Conservation (phyloP, 129 eudicot species). For the Chrysanthemum lavandulifolium region DNA sequence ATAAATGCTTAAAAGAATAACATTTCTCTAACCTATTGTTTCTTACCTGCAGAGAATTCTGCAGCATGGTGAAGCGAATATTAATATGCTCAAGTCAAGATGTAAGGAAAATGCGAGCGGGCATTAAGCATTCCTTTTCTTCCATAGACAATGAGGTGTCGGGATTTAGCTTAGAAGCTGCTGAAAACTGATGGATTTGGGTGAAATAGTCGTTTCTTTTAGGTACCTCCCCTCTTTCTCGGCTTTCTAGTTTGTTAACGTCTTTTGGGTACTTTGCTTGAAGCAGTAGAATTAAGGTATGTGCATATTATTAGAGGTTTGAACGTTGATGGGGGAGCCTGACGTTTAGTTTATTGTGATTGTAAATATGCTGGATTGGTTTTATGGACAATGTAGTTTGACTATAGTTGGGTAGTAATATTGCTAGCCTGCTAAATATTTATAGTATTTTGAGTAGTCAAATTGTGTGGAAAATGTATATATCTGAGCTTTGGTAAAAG, state of each 20-base stretch:
- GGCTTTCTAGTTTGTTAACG: slow-evolving; percentile 14
- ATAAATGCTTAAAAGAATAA: not conserved
- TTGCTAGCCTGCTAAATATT: slow-evolving; percentile 5
- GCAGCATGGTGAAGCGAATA: slow-evolving; percentile 70
- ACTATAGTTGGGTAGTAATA: slow-evolving; percentile 7
- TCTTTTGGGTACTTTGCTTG: slow-evolving; percentile 7
- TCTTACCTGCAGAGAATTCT: slow-evolving; percentile 58
- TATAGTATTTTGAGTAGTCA: not conserved
- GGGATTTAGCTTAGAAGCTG: slow-evolving; percentile 46
- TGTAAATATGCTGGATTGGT: slow-evolving; percentile 34
- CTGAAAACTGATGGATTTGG: slow-evolving; percentile 21
- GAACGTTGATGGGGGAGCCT: slow-evolving; percentile 21
- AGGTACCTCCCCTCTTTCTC: slow-evolving; percentile 19
- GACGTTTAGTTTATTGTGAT: slow-evolving; percentile 27
- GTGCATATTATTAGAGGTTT: slow-evolving; percentile 40
- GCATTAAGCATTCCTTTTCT: slow-evolving; percentile 46
- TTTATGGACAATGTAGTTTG: slow-evolving; percentile 22
- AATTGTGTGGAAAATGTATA: not conserved
- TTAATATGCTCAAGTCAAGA: slow-evolving; percentile 75
- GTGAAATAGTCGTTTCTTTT: not conserved
- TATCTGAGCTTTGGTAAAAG: not conserved
- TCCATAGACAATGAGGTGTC: slow-evolving; percentile 46
- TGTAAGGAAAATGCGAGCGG: slow-evolving; percentile 69
- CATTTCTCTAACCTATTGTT: not conserved
- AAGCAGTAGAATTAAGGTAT: slow-evolving; percentile 22